Evolutionary conservation across 2,329 filamentous ascomycete species (phyloP).

Genomic region (Sclerotinia spermophila): DNA sequence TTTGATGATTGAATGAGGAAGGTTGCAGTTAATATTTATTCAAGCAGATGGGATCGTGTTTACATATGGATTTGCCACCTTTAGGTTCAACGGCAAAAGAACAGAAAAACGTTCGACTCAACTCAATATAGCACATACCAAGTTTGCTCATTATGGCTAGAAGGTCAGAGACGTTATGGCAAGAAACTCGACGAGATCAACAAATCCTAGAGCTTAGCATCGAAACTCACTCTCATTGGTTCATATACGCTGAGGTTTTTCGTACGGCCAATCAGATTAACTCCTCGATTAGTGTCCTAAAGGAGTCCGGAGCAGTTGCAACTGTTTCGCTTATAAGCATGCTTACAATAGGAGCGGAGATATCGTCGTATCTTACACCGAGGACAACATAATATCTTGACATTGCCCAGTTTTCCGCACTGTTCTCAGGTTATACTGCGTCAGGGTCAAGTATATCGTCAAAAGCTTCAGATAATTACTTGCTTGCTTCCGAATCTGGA

Average conservation of each 20-base stretch:
- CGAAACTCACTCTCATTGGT: constrained; percentile 4
- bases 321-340: constrained; percentile 1
- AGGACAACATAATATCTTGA: neutral
- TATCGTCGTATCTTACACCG: neutral
- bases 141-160: neutral
- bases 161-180: neutral
- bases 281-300: constrained; percentile 6
- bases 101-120: neutral
- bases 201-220: neutral
- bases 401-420: neutral
- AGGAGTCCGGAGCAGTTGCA: constrained; percentile 14
- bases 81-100: neutral
- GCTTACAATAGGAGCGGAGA: constrained; percentile 9
- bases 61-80: neutral
- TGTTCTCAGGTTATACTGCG: neutral
- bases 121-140: neutral
- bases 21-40: neutral
- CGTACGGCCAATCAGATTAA: constrained; percentile 6
- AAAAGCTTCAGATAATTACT: neutral
- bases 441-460: neutral
- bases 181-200: neutral
- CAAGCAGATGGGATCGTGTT: neutral
- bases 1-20: constrained; percentile 2
- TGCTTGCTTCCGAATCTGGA: neutral
- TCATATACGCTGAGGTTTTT: too few species aligned